phyloP scores from a whole-genome alignment of 2,329 filamentous ascomycete genomes.

The Zasmidium angulare region DNA sequence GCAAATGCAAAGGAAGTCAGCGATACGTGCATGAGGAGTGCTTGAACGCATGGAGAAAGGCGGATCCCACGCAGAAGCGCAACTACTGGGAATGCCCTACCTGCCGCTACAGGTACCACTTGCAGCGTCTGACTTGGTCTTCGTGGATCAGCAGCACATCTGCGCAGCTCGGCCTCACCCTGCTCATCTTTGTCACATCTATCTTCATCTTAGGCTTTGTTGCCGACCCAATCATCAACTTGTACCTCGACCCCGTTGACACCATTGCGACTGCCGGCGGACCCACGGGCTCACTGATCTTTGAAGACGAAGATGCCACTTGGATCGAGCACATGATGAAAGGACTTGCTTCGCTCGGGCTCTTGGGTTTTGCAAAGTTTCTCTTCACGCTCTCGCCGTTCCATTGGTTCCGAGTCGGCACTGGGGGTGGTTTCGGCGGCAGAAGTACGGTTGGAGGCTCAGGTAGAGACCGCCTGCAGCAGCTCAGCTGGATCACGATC shows the following conservation, averaged over 20 bases:
- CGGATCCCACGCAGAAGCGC: conserved; percentile 64
- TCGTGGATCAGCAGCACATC: conserved; percentile 57
- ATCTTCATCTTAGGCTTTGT: conserved; percentile 87
- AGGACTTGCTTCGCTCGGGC: conserved; percentile 83
- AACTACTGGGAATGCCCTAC: conserved; percentile 88
- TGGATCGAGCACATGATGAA: conserved; percentile 88
- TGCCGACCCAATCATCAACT: conserved; percentile 85
- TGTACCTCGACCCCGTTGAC: conserved; percentile 73
- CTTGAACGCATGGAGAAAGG: conserved; percentile 76
- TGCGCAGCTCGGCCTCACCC: conserved; percentile 69
- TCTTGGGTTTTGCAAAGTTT: conserved; percentile 82
- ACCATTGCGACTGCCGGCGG: conserved; percentile 38
- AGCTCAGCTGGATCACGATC: conserved; percentile 77
- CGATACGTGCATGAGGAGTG: conserved; percentile 95
- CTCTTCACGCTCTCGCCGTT: conserved; percentile 72
- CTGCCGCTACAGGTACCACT: conserved; percentile 77
- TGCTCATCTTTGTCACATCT: conserved; percentile 66
- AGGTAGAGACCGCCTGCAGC: conserved; percentile 74
- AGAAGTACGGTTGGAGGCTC: conserved; percentile 48
- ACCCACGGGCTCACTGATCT: conserved; percentile 31
- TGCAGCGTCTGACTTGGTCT: conserved; percentile 75
- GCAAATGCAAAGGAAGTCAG: conserved; percentile 88
- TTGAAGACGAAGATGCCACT: conserved; percentile 54
- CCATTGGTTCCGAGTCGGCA: conserved; percentile 73
- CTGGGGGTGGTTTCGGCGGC: conserved; percentile 54